These are phyloP conservation scores for Alternaria arbusti DNA, from an alignment of 2,329 filamentous ascomycete genomes.

Conservation along the genomic window DNA sequence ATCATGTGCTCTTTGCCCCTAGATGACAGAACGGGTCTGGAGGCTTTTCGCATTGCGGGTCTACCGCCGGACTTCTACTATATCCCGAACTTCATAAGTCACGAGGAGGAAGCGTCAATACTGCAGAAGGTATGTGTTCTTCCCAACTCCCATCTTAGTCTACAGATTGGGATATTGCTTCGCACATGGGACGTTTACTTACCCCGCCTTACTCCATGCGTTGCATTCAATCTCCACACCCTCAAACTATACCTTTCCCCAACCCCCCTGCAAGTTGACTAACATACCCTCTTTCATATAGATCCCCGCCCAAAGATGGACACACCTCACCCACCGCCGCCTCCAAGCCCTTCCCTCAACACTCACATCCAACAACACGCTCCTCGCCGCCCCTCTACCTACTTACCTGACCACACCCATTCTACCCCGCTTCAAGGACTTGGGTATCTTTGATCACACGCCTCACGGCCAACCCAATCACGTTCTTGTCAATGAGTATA, in stretches of 20 bases:
- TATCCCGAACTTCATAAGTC: conserved; percentile 81
- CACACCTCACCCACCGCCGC: conserved; percentile 82
- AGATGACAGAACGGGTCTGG: not conserved
- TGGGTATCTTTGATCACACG: conserved; percentile 65
- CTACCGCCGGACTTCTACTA: conserved; percentile 78
- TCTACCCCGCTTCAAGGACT: conserved; percentile 60
- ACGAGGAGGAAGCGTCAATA: conserved; percentile 73
- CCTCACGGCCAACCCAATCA: conserved; percentile 84
- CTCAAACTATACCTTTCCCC: not conserved
- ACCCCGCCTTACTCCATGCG: not conserved
- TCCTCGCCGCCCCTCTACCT: conserved; percentile 77
- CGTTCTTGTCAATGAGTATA: conserved; percentile 92
- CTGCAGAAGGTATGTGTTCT: conserved; percentile 67
- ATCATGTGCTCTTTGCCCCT: not conserved
- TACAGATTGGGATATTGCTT: not conserved
- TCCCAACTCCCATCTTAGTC: no score
- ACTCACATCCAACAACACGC: conserved; percentile 71
- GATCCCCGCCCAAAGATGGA: conserved; percentile 71
- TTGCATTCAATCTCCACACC: not conserved
- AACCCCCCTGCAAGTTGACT: not conserved
- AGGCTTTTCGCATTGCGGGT: conserved; percentile 51
- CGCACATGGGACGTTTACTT: not conserved
- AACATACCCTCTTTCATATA: conserved; percentile 17
- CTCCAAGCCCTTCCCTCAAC: conserved; percentile 90
- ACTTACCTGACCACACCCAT: conserved; percentile 76